Evolutionary conservation across 805 yeast species (phyloP), one percentile per base, ranked within the genome.

Genomic region (Jamesozyma spencerorum): DNA sequence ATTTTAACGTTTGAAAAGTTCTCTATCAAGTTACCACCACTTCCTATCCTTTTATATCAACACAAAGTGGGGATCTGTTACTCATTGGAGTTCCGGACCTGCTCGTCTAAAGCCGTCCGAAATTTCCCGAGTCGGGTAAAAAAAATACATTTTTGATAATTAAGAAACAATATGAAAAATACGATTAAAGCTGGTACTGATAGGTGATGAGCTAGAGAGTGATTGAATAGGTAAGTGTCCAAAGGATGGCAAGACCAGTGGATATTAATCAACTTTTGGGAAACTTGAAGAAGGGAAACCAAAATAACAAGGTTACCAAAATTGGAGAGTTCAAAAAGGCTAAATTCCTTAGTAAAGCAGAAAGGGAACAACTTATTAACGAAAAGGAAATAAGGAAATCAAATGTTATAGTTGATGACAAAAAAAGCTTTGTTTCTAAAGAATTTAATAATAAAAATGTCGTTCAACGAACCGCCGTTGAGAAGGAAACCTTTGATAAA

Each of bases 301-400:
- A 18, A 4, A n/a, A 3, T 12, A n/a, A 15, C 15, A 36, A 42
- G n/a, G 45, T 49, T 15, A 42, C 7, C 12, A 22, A 34, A 22
- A 37, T 26, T 5, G 24, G n/a, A 6, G 10, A 3, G 3, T 10
- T 50, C 10, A 31, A 20, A 29, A 55, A 60, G 45, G 74, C 73
- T 2, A 57, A 52, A 42, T 77, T 75, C 51, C 49, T 77, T 6
- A 60, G 75, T 8, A 72, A 68, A 49, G 56, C 52, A n/a, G 68
- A 71, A 42, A 59, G 81, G 32, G 61, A 59, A 2, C 17, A 29
- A 3, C 24, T 42, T 5, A 5, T 30, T n/a, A 22, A 38, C 8
- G 36, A 38, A 34, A 14, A 30, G 31, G 11, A 6, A 19, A 32
- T 17, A 15, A 7, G 10, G 5, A n/a, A 11, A 13, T 7, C 19